Percentiles rank a stretch among this genome's conserved stretches.
These are phyloP conservation scores for Eragrostis tef DNA, from an alignment of 202 grass and related monocot species.

Conservation along the genomic window DNA sequence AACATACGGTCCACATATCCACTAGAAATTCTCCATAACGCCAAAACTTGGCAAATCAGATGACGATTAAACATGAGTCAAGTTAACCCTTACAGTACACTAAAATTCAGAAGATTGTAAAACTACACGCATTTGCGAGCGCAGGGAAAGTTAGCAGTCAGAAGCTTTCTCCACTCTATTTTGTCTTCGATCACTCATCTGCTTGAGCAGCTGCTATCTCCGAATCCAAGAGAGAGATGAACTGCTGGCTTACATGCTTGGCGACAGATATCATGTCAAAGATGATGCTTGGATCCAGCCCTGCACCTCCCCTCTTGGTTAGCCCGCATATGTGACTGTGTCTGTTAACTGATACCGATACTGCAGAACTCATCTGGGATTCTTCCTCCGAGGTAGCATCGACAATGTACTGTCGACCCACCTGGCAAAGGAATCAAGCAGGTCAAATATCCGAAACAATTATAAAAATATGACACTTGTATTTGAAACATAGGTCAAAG, in stretches of 20 bases:
- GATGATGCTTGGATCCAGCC: conserved; percentile 79
- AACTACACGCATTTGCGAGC: background rate
- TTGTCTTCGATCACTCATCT: conserved; percentile 32
- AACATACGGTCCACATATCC: background rate
- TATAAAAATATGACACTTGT: background rate
- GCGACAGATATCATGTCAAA: conserved; percentile 88
- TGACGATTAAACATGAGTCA: background rate
- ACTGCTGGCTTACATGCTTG: conserved; percentile 66
- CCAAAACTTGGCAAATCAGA: background rate
- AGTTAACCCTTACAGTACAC: background rate
- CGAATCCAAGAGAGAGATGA: conserved; percentile 66
- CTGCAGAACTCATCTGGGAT: conserved; percentile 85
- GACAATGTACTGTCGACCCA: conserved; percentile 67
- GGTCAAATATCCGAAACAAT: background rate
- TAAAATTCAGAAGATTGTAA: background rate
- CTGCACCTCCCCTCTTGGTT: conserved; percentile 80
- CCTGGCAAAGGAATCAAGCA: background rate
- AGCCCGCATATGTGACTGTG: conserved; percentile 74
- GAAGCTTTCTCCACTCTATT: background rate
- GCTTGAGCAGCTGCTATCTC: conserved; percentile 67
- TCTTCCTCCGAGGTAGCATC: conserved; percentile 85
- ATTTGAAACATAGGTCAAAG: background rate
- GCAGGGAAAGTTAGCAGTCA: background rate
- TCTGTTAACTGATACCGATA: conserved; percentile 78
- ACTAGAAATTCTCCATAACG: background rate